Base-by-base conservation (phyloP, 83 land plant genomes). In the Thuja plicata region DNA sequence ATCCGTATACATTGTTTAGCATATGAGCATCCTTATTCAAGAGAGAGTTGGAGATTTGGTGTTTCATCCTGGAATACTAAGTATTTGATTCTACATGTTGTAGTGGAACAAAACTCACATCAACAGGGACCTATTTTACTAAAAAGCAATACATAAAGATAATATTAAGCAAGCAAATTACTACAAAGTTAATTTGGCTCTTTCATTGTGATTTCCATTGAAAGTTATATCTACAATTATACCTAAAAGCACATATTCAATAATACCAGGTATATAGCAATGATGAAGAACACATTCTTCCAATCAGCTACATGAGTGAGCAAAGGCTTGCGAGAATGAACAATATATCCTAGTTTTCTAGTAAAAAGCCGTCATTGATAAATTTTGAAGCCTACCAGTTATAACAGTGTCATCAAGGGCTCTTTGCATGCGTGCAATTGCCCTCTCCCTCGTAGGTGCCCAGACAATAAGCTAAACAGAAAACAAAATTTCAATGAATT, bases 391-490 rank as follows among this genome's bases (percentile, higher is more conserved):
- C 86, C 90, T 80, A 98, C 99, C 99, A 92, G 96, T 94, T 55
- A 98, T 97, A 27, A 97, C 87, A 76, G 97, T 97, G 88, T 98
- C 99, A 90, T 96, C 84, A 55, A 98, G 94, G 88, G 99, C 99
- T 86, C 99, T 96, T 82, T 94, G 94, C 99, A 98, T 98, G 34
- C 99, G 93, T 55, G 93, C 94, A 90, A 98, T 98, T 83, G 99
- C 99, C 89, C 93, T 95, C 87, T 96, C 99, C 90, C 99, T 93
- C 34, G 99, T 98, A 89, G 99, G 99, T 60, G 97, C 99, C 99
- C 99, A 98, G n/a, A 98, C 99, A 90, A 98, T 95, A 78, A 98
- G 97, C 99, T 98, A 89, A 50, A 90, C 24, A 78, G 24, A 0
- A 84, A 55, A 89, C 32, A 84, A 57, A 45, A 7, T 27, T 38